Base-by-base conservation (phyloP, 495 filamentous ascomycete genomes). In the Aspergillus kassunensis region DNA sequence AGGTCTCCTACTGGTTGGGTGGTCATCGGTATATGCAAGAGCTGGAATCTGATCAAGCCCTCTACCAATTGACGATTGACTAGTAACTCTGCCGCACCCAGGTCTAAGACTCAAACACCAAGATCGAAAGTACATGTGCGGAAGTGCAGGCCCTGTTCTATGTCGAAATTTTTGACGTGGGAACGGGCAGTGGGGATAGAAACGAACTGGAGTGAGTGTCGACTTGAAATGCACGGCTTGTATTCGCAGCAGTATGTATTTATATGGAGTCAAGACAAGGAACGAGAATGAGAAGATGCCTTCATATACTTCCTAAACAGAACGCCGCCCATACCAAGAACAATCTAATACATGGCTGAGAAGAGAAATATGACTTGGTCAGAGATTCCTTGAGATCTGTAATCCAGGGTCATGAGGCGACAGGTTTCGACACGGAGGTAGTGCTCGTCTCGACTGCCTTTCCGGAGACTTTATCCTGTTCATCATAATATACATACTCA, bases 401-500 rank as follows among this genome's bases (percentile, higher is more conserved):
- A 30, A 44, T 5, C 24, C 15, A 20, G 24, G 23, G 15, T 21
- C 29, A 48, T n/a, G 56, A 49, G 43, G 31, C 49, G 19, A 39
- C 44, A 39, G 33, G 11, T 11, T 31, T 44, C 0, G 34, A 19
- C 2, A 20, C 11, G 25, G 47, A 12, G 4, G 53, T 12, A 29
- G 41, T 11, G 15, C 40, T 34, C 29, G 47, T 42, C 3, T 37
- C 13, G 4, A 40, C 23, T 9, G 36, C 19, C 12, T 48, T 42
- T 11, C 31, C 36, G 46, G 39, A 11, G 34, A 30, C 34, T 16
- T 49, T 51, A 42, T 70, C 68, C 8, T 68, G 69, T 16, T 49
- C 53, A 42, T 70, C 68, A 10, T 68, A 71, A 13, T 73, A 74
- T 21, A 68, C 23, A 46, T 65, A 68, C 12, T 71, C 60, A 16